A percentile compares a stretch with the other conserved stretches of the same genome.
Conservation (phyloP, 2,329 filamentous ascomycete genomes). For the Daldinia eschscholtzii region DNA sequence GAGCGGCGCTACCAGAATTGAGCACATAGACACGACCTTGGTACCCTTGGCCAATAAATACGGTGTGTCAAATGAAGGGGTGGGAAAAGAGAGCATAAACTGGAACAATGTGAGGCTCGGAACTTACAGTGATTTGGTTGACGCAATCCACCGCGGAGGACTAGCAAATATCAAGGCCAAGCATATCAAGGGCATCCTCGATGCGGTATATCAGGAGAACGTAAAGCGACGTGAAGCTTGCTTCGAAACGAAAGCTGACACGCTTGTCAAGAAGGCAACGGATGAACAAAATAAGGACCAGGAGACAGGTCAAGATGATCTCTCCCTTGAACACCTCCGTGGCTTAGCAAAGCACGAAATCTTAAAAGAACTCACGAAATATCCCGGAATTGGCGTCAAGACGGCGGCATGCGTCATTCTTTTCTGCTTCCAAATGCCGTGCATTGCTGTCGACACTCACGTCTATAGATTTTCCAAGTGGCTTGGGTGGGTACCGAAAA, state of each 20-base stretch:
- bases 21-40: constrained; percentile 73
- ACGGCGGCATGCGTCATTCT: constrained; percentile 69
- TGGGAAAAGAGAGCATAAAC: constrained; percentile 78
- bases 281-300: constrained; percentile 69
- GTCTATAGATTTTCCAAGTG: constrained; percentile 65
- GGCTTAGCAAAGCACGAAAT: constrained; percentile 60
- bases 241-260: constrained; percentile 56
- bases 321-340: constrained; percentile 68
- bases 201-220: constrained; percentile 79
- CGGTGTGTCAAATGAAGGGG: constrained; percentile 69
- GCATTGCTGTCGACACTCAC: constrained; percentile 71
- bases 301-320: constrained; percentile 67
- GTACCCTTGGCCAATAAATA: constrained; percentile 73
- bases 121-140: constrained; percentile 70
- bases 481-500: constrained; percentile 68
- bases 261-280: constrained; percentile 55
- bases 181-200: constrained; percentile 79
- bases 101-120: constrained; percentile 78
- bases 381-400: constrained; percentile 68
- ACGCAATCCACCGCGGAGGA: constrained; percentile 78
- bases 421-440: constrained; percentile 65
- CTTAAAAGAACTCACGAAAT: constrained; percentile 64
- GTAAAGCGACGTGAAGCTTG: constrained; percentile 61
- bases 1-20: constrained; percentile 64
- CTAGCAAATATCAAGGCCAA: constrained; percentile 77